These are phyloP conservation scores for Eucalyptus rudis DNA, from an alignment of 345 rosid species.

Conservation along the genomic window DNA sequence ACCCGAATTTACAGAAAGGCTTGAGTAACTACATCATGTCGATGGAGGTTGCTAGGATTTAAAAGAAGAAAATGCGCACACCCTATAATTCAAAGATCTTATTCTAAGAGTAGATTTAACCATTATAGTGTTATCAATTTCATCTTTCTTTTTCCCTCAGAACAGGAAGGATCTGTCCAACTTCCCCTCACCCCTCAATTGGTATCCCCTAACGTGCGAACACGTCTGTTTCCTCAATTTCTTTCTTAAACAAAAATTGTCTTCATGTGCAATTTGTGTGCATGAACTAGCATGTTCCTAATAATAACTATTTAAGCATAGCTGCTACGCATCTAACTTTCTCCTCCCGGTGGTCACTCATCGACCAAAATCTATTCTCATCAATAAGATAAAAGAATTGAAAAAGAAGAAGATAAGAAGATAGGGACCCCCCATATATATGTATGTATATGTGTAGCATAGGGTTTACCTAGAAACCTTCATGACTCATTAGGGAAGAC, in stretches of 20 bases:
- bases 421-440: background rate
- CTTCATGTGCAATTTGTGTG: background rate
- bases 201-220: background rate
- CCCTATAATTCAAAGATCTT: background rate
- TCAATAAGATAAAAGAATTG: background rate
- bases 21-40: background rate
- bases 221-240: background rate
- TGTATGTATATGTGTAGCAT: background rate
- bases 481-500: background rate
- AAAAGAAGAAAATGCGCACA: background rate
- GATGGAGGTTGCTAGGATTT: background rate
- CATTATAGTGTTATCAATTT: background rate
- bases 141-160: background rate
- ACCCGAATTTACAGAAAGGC: background rate
- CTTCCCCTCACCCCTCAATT: background rate
- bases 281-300: background rate
- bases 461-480: background rate
- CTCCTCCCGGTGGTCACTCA: background rate
- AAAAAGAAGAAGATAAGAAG: background rate
- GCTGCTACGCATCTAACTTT: background rate
- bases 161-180: background rate
- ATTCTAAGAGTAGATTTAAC: background rate
- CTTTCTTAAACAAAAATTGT: background rate
- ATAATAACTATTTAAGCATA: background rate
- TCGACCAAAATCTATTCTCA: background rate